Conservation (phyloP, 208 protist genomes). For the Trypanosoma conorhini region DNA sequence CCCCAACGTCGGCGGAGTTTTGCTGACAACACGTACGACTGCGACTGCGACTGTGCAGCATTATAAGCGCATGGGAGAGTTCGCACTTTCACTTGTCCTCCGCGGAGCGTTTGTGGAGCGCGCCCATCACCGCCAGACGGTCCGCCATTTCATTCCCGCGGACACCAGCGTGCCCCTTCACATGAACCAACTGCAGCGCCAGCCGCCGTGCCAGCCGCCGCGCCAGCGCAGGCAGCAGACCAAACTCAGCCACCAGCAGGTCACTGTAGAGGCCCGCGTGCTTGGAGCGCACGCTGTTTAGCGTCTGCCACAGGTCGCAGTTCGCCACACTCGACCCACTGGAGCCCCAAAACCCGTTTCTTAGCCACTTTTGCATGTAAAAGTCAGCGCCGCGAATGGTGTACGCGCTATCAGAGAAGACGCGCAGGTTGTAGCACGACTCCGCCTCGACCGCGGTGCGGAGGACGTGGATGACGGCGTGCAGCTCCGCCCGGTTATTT, state of each 20-base stretch:
- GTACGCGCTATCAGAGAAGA: conserved; percentile 84
- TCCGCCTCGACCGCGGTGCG: conserved; percentile 37
- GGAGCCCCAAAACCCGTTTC: conserved; percentile 53
- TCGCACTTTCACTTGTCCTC: conserved; percentile 6
- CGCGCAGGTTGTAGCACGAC: conserved; percentile 43
- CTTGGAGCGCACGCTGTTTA: conserved; percentile 35
- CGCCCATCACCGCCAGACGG: conserved; percentile 46
- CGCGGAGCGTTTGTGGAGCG: not conserved
- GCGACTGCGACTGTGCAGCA: not conserved
- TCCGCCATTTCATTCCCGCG: conserved; percentile 75
- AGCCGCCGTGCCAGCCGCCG: conserved; percentile 5
- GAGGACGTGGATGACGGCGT: conserved; percentile 78
- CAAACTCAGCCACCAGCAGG: conserved; percentile 25
- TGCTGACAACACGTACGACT: not conserved
- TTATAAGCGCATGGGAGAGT: not conserved
- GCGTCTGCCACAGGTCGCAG: conserved; percentile 62
- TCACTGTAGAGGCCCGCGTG: conserved; percentile 55
- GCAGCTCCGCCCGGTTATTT: conserved; percentile 85
- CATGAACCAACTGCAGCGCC: conserved; percentile 46
- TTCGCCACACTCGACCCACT: conserved; percentile 54
- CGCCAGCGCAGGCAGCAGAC: conserved; percentile 2
- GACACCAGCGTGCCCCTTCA: conserved; percentile 66
- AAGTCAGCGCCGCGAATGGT: conserved; percentile 60
- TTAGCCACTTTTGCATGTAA: conserved; percentile 54
- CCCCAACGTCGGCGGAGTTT: not conserved